phyloP scores from a whole-genome alignment of 768 basidiomycete species.

The Chalciporus pseudorubinellus region DNA sequence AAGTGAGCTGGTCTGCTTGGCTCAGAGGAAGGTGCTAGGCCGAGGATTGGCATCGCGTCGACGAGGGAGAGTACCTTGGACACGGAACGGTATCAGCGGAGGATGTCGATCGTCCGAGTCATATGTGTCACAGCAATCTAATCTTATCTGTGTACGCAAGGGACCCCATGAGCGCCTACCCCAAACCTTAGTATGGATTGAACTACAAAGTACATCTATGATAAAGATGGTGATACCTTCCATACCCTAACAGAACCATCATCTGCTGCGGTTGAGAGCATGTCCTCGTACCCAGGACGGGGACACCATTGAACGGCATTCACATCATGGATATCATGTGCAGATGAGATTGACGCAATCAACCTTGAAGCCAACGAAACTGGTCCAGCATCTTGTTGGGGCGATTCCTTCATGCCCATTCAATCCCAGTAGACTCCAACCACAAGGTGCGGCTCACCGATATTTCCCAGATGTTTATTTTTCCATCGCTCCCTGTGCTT shows the following conservation, averaged over 20 bases:
- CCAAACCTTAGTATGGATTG: neutral
- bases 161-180: neutral
- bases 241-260: slow-evolving; percentile 84
- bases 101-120: neutral
- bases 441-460: slow-evolving; percentile 38
- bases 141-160: neutral
- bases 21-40: slow-evolving; percentile 44
- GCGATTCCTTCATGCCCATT: slow-evolving; percentile 15
- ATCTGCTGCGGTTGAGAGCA: slow-evolving; percentile 84
- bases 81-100: neutral
- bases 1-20: slow-evolving; percentile 74
- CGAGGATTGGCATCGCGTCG: slow-evolving; percentile 62
- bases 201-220: neutral
- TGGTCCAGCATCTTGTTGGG: slow-evolving; percentile 4
- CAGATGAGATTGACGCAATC: slow-evolving; percentile 55
- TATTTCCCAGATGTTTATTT: slow-evolving; percentile 78
- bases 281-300: slow-evolving; percentile 54
- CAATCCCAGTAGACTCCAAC: neutral
- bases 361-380: slow-evolving; percentile 39
- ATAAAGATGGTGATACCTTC: slow-evolving; percentile 38
- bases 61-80: neutral
- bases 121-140: neutral
- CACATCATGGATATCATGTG: slow-evolving; percentile 83
- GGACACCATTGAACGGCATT: slow-evolving; percentile 87
- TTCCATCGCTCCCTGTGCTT: slow-evolving; percentile 83